Evolutionary conservation across 441 rosid species (phyloP), one percentile per base, ranked within the genome.

Genomic region (Adansonia gregorii): DNA sequence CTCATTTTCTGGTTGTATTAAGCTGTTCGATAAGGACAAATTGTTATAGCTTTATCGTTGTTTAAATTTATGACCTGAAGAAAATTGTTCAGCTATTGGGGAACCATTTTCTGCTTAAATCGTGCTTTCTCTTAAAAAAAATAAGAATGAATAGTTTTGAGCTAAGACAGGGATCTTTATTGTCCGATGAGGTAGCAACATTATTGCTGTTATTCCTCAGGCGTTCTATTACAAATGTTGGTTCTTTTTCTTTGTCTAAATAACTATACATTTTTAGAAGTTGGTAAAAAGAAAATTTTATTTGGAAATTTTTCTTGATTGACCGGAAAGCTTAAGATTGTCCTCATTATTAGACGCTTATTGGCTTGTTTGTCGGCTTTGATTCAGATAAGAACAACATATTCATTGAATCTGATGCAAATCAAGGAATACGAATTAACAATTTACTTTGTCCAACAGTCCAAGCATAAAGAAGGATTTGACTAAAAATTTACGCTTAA

Each of bases 111-210:
- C 20, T 51, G 20, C 22, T 48, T 49, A 48, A 51, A 22, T 22
- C 24, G 73, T 22, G 49, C 8, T 69, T 24, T 27, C 45, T 43
- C 58, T 51, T 51, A 27, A 22, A 43, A 67, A 17, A 9, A 19
- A 35, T 35, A 35, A 35, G 6, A 43, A 43, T 67, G 54, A 11
- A 43, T 43, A 9, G 27, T 67, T 54, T 67, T 67, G 54, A 8
- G 51, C 31, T 67, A 52, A 31, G 19, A 24, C 31, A 69, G 73
- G n/a, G 56, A 20, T 51, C 43, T 69, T 39, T 69, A 24, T 69
- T 12, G 24, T 69, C 59, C 14, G 43, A 9, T 51, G 6, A 22
- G 45, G 45, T 15, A 24, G 45, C 71, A 43, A 43, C 52, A 67
- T 17, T 67, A 4, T 67, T 19, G 14, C 43, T 45, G 14, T 43